Evolutionary conservation across 257 asterid genomes (phyloP).

Genomic region (Nemophila menziesii): DNA sequence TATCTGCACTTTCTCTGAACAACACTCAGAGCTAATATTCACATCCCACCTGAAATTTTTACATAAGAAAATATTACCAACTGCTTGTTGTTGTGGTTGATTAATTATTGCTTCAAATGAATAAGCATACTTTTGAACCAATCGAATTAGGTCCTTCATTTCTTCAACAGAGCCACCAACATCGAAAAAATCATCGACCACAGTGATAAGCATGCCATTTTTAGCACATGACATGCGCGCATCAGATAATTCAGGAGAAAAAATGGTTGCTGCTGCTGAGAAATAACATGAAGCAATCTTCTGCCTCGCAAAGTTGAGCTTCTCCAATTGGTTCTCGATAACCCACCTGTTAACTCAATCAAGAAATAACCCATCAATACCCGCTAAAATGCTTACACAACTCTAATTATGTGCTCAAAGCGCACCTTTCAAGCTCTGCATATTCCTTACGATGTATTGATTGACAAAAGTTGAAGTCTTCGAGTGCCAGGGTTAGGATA

Average conservation of each 20-base stretch:
- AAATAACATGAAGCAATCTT: conserved; percentile 13
- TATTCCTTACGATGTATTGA: conserved; percentile 28
- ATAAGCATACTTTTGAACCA: conserved; percentile 17
- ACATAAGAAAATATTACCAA: neutral
- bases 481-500: conserved; percentile 12
- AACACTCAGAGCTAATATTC: conserved; percentile 8
- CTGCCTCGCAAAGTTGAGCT: conserved; percentile 17
- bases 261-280: conserved; percentile 14
- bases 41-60: conserved; percentile 26
- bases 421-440: conserved; percentile 25
- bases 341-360: conserved; percentile 21
- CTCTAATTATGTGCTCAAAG: neutral
- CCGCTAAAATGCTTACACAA: neutral
- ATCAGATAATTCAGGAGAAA: conserved; percentile 19
- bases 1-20: conserved; percentile 21
- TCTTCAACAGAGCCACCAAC: conserved; percentile 26
- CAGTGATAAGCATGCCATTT: conserved; percentile 14
- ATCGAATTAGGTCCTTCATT: conserved; percentile 15
- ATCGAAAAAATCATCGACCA: conserved; percentile 38
- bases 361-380: neutral
- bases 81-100: neutral
- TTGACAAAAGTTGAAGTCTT: conserved; percentile 31
- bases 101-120: neutral
- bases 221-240: conserved; percentile 27
- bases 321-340: conserved; percentile 19